phyloP scores from a whole-genome alignment of 148 eudicot species.

The Nepenthes mirabilis region DNA sequence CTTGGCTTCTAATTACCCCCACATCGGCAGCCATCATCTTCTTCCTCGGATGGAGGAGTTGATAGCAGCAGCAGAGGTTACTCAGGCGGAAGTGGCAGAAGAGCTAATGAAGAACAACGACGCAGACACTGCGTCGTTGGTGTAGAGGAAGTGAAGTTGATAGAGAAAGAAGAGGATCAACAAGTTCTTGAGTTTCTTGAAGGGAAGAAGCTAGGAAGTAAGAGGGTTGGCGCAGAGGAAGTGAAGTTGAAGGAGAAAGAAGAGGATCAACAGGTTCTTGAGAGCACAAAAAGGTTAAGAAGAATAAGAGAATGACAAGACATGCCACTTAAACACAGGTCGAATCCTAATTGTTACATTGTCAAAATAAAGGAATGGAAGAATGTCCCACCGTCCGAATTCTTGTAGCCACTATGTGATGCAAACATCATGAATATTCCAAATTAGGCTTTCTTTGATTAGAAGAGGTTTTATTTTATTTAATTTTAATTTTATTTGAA shows the following conservation, averaged over 20 bases:
- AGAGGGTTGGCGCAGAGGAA: no score
- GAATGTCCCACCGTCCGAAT: no score
- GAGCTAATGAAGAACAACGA: constrained; percentile 7
- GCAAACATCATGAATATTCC: no score
- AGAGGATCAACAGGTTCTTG: neutral
- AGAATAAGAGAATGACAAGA: no score
- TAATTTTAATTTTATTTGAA: no score
- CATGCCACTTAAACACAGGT: no score
- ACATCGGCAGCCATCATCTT: constrained; percentile 2
- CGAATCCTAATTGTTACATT: no score
- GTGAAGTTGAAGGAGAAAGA: neutral
- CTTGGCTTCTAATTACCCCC: constrained; percentile 8
- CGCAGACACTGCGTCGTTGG: neutral
- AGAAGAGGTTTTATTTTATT: no score
- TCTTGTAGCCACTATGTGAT: no score
- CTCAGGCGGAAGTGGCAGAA: constrained; percentile 4
- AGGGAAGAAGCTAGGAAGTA: neutral
- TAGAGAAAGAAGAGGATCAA: neutral
- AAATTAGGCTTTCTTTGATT: no score
- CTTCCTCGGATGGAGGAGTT: constrained; percentile 2
- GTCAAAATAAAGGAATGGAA: no score
- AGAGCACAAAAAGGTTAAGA: no score
- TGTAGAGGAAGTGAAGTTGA: neutral
- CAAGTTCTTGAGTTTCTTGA: neutral
- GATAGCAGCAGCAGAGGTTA: neutral